Percentiles rank a stretch among this genome's conserved stretches.
These are phyloP conservation scores for Penicillium capsulatum DNA, from an alignment of 2,329 filamentous ascomycete species.

Conservation along the genomic window DNA sequence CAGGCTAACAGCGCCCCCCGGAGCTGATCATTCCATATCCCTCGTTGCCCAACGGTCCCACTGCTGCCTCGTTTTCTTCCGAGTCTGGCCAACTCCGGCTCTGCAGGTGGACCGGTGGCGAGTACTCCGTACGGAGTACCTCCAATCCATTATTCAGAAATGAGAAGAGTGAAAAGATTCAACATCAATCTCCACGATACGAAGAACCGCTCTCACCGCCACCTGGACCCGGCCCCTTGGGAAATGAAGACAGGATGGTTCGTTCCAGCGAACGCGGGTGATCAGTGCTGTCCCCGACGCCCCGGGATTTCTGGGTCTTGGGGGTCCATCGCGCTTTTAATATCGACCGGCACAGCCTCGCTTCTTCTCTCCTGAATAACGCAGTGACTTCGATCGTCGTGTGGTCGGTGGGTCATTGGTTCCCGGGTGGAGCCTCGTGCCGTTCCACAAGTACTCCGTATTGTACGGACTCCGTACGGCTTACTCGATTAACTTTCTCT, in stretches of 20 bases:
- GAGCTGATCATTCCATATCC: conserved; percentile 12
- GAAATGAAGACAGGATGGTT: not conserved
- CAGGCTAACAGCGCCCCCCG: conserved; percentile 1
- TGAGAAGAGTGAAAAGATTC: too few species aligned
- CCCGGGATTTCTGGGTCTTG: too few species aligned
- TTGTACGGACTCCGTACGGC: too few species aligned
- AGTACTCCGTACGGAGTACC: not conserved
- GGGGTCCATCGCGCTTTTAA: too few species aligned
- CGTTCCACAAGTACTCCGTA: too few species aligned
- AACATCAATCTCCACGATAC: not conserved
- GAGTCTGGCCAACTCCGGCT: not conserved
- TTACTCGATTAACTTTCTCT: too few species aligned
- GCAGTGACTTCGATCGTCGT: not conserved
- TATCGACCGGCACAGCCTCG: not conserved
- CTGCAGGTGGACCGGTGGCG: conserved; percentile 1
- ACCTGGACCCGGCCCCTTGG: not conserved
- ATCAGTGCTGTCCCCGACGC: not conserved
- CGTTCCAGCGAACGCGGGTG: not conserved
- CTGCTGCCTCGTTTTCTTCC: conserved; percentile 1
- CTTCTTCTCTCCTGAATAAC: not conserved
- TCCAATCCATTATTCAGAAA: not conserved
- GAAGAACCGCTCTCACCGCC: not conserved
- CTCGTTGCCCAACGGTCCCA: conserved; percentile 18
- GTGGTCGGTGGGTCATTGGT: too few species aligned
- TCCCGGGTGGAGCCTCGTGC: too few species aligned